Evolutionary conservation across 1,284 basidiomycete species (phyloP).

Genomic region (Trichosporon sp.): DNA sequence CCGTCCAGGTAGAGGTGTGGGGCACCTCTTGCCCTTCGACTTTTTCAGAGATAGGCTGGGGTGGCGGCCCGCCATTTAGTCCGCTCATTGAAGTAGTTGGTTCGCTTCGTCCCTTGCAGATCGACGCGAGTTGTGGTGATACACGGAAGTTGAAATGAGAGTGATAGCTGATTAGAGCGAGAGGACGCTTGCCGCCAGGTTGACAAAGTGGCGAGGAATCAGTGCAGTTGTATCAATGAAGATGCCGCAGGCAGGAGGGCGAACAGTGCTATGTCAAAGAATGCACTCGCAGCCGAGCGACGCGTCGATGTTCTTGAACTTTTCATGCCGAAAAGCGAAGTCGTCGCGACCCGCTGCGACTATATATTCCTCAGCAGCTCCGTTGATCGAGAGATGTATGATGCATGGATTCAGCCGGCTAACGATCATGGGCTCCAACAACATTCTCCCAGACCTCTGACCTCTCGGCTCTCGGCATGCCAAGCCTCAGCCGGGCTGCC

Average conservation of each 20-base stretch:
- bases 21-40: background rate
- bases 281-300: background rate
- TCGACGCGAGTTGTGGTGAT: background rate
- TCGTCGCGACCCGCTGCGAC: background rate
- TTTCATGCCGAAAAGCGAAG: background rate
- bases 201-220: background rate
- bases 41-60: background rate
- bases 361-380: background rate
- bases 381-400: background rate
- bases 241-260: background rate
- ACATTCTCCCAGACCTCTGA: background rate
- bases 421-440: background rate
- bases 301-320: background rate
- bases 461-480: background rate
- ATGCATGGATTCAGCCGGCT: background rate
- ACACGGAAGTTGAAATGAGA: background rate
- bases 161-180: background rate
- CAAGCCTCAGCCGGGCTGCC: background rate
- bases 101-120: background rate
- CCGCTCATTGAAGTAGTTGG: background rate
- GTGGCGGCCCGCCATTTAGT: background rate
- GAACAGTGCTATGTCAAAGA: background rate
- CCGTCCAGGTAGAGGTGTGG: background rate
- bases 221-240: background rate
- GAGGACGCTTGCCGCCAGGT: background rate